These are phyloP conservation scores for Crucihimalaya himalaica DNA, from an alignment of 345 rosid genomes.

Conservation along the genomic window DNA sequence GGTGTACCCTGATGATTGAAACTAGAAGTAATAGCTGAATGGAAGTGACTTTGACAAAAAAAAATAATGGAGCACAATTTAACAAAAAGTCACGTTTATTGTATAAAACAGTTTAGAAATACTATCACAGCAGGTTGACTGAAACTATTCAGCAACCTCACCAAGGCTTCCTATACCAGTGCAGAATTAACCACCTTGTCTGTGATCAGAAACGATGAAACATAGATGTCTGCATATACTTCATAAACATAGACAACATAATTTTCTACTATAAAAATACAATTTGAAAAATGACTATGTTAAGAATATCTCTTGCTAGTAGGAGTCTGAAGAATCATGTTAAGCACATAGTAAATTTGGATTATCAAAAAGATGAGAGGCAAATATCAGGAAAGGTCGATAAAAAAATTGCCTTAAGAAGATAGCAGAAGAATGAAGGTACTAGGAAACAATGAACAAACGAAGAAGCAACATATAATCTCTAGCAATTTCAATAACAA, in stretches of 20 bases:
- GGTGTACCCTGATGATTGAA: conserved; percentile 25
- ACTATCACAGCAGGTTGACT: conserved; percentile 18
- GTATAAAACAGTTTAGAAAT: conserved; percentile 11
- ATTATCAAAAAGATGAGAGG: neutral
- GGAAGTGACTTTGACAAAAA: neutral
- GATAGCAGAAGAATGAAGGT: conserved; percentile 14
- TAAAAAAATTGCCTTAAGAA: neutral
- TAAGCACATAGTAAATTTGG: neutral
- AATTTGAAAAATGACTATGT: conserved; percentile 13
- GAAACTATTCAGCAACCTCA: conserved; percentile 23
- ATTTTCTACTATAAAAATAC: neutral
- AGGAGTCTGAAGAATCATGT: conserved; percentile 13
- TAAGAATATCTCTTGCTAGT: neutral
- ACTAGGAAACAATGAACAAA: neutral
- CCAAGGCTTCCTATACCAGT: conserved; percentile 18
- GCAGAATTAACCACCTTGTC: conserved; percentile 4
- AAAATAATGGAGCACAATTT: neutral
- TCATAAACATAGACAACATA: conserved; percentile 13
- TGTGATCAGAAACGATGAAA: conserved; percentile 16
- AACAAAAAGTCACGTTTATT: neutral
- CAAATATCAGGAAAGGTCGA: neutral
- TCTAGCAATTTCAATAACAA: neutral
- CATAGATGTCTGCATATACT: conserved; percentile 29
- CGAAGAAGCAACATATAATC: conserved; percentile 22
- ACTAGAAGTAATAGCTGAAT: conserved; percentile 17